Base-by-base conservation (phyloP, 768 basidiomycete species). In the Leccinum variicolor region DNA sequence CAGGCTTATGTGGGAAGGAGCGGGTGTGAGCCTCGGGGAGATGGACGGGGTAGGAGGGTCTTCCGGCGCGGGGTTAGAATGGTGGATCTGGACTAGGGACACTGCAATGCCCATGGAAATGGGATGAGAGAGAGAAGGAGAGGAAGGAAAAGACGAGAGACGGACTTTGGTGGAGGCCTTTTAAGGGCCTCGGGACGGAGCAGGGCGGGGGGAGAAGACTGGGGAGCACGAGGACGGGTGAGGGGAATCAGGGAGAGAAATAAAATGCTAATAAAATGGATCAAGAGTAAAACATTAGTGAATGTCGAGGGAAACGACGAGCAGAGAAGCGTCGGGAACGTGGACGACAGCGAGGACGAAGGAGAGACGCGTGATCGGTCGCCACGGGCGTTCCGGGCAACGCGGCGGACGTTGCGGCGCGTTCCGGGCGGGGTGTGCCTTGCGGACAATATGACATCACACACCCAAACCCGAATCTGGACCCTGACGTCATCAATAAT, bases 1-100 rank as follows among this genome's bases (percentile, higher is more conserved):
- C 53, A 75, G 54, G 58, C 57, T 65, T 59, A 74, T 75, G 62
- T 69, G 76, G 29, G 67, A 74, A 65, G 67, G 75, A 60, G 70
- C 71, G 54, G 54, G 39, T 17, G 58, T 21, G 1, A 56, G 41
- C 57, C 65, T 69, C 13, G 62, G 53, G 10, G 62, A 48, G 25
- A 53, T 50, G 50, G 63, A 47, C 1, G 54, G 58, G 54, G 34
- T 28, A 28, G 54, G 33, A 15, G 59, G 34, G 50, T 64, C 64
- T 34, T 67, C 62, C 31, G 56, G 50, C 6, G 66, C 23, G 39
- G 65, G 58, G n/a, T 56, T 55, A 34, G 59, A 52, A 26, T 68
- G 64, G 25, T 72, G 70, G 46, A 72, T 61, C 33, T 64, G 66
- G 43, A 74, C 64, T 2, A 70, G 60, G 0, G 73, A 72, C 73